Evolutionary conservation across 73 alveolate genomes (phyloP).

Genomic region (Paramecium octaurelia): DNA sequence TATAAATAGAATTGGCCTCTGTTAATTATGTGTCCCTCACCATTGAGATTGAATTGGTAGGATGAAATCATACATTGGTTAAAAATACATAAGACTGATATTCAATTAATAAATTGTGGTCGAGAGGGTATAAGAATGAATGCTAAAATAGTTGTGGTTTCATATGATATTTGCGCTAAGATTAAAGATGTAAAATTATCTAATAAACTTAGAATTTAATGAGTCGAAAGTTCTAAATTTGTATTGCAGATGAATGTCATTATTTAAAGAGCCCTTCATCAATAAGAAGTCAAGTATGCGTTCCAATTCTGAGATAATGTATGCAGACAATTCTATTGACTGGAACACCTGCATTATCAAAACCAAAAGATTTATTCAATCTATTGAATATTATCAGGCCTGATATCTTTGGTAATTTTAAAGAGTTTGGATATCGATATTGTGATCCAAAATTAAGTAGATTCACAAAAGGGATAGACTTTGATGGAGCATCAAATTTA

Average conservation of each 20-base stretch:
- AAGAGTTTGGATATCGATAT: conserved; percentile 84
- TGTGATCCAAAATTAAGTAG: conserved; percentile 87
- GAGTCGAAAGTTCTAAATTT: conserved; percentile 73
- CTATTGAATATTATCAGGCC: conserved; percentile 88
- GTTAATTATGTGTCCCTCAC: conserved; percentile 86
- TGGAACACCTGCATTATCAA: conserved; percentile 95
- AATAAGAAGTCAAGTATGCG: conserved; percentile 81
- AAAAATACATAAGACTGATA: conserved; percentile 62
- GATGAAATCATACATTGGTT: conserved; percentile 93
- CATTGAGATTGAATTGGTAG: conserved; percentile 88
- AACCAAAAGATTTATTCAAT: conserved; percentile 91
- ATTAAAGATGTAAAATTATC: conserved; percentile 9
- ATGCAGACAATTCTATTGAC: conserved; percentile 82
- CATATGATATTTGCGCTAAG: conserved; percentile 88
- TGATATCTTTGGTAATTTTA: conserved; percentile 83
- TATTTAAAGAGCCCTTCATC: conserved; percentile 84
- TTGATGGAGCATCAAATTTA: conserved; percentile 89
- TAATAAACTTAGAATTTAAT: conserved; percentile 57
- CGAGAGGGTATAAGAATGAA: conserved; percentile 69
- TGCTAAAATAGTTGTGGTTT: conserved; percentile 80
- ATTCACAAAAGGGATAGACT: conserved; percentile 77
- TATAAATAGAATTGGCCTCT: conserved; percentile 89
- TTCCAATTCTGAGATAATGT: conserved; percentile 84
- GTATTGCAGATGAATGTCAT: conserved; percentile 97
- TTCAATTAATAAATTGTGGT: conserved; percentile 70